Conservation (phyloP, 208 protist species). For the Phytomonas sp. region DNA sequence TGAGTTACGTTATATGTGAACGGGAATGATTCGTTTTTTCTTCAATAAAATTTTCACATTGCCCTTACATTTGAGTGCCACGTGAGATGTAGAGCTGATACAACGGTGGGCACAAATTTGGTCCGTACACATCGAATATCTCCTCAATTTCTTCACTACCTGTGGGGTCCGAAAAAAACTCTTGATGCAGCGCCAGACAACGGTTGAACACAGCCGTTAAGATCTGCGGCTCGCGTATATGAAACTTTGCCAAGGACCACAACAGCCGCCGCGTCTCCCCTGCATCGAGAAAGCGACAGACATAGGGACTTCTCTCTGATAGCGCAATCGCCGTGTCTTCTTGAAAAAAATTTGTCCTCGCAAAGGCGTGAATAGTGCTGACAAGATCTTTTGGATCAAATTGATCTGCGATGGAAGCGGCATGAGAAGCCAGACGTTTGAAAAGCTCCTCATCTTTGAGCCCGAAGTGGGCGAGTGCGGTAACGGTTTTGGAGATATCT, state of each 20-base stretch:
- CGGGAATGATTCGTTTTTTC: background rate
- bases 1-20: background rate
- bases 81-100: constrained; percentile 87
- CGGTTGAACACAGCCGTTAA: constrained; percentile 81
- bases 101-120: constrained; percentile 74
- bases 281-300: constrained; percentile 78
- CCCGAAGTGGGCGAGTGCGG: constrained; percentile 85
- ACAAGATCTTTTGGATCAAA: constrained; percentile 76
- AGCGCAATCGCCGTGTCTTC: constrained; percentile 84
- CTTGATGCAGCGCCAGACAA: constrained; percentile 78
- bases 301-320: constrained; percentile 75
- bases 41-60: background rate
- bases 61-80: constrained; percentile 21
- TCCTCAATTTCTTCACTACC: constrained; percentile 89
- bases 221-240: constrained; percentile 75
- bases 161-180: constrained; percentile 87
- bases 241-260: constrained; percentile 86
- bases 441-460: constrained; percentile 89
- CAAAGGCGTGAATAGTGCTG: constrained; percentile 85
- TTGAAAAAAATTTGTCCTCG: constrained; percentile 82
- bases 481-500: constrained; percentile 79
- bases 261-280: constrained; percentile 70
- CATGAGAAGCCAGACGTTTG: constrained; percentile 81
- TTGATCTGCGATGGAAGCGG: constrained; percentile 78
- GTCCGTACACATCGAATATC: constrained; percentile 84